Base-by-base conservation (phyloP, 2,329 filamentous ascomycete genomes). In the Podosphaera leucotricha region DNA sequence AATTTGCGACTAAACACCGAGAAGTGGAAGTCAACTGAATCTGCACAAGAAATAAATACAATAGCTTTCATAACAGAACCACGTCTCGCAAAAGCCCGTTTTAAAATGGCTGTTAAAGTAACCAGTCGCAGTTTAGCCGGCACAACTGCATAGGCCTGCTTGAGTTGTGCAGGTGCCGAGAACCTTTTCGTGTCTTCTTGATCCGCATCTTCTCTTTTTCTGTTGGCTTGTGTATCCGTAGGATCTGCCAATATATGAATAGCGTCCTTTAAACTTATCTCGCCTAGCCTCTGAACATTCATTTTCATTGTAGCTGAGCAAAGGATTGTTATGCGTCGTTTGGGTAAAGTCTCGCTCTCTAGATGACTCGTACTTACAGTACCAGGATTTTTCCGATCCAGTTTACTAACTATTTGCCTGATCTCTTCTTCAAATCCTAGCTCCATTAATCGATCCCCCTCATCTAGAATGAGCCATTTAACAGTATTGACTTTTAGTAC, bases 261-360 rank as follows among this genome's bases (percentile, higher is more conserved):
- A 0, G 90, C 86, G 54, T 95, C 84, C 53, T 92, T 86, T 59
- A 98, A 66, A 65, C 85, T 93, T 62, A 95, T 92, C 57, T 94
- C 85, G 37, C 87, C 86, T 5, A 98, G 66, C 53, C 80, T 80
- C 59, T 95, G 86, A 1, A 95, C 90, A 53, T 87, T 90, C 75
- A 92, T 86, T 64, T 94, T 94, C 77, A 98, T 81, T 0, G 90
- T 98, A 2, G 90, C 90, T 3, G 90, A 98, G 60, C 90, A 98
- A 2, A 98, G 70, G 3, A 98, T 70, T 0, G 90, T 95, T 1
- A 83, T 78, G 45, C 86, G 73, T 50, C 85, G 72, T 44, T 74
- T 74, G 0, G 84, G 78, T 6, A 93, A 67, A 3, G 79, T 66
- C 20, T 48, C 72, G 33, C 78, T 66, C 2, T 64, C 60, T 3